Base-by-base conservation (phyloP, 768 basidiomycete species). In the Kwoniella dendrophila region DNA sequence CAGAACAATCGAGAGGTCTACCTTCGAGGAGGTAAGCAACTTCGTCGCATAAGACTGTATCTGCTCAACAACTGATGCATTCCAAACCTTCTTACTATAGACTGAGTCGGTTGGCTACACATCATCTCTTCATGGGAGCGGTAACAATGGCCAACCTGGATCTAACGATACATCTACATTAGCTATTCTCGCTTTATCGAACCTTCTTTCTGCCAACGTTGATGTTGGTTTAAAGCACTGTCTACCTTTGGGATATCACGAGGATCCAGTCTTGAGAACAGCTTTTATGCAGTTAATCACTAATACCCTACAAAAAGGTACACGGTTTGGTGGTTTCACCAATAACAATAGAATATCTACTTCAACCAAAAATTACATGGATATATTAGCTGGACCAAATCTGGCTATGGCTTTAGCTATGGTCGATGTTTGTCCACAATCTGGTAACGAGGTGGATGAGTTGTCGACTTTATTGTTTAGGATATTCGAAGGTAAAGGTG, bases 181-280 rank as follows among this genome's bases (percentile, higher is more conserved):
- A 16, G 86, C 90, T 43, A 89, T 94, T 61, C 84, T 86, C 4
- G 90, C 89, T 1, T 83, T 95, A 6, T 85, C 91, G 0, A 87
- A 92, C 63, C 82, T 95, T 5, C 87, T 95, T 57, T 85, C 84
- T 33, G 85, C 90, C 12, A 95, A 95, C 73, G 87, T 89, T 16
- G 90, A 93, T 72, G 88, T 86, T 68, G 92, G 90, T 4, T 86
- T 94, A 73, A 92, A 92, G 76, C 90, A 94, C 75, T 92, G 89
- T 70, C 84, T 94, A 22, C 81, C 86, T 4, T 82, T 90, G 61
- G 90, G 89, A 0, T 92, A 90, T 68, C 87, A 90, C 69, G 76
- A 81, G 22, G 88, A 93, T 71, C 80, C 83, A 26, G 80, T 84
- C 38, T 87, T 88, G 69, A 85, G 90, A 14, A 83, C 85, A 10